Percentiles rank a stretch among this genome's conserved stretches.
Evolutionary conservation across 2,329 filamentous ascomycete species (phyloP).

Genomic region (Gnomoniopsis sp.): DNA sequence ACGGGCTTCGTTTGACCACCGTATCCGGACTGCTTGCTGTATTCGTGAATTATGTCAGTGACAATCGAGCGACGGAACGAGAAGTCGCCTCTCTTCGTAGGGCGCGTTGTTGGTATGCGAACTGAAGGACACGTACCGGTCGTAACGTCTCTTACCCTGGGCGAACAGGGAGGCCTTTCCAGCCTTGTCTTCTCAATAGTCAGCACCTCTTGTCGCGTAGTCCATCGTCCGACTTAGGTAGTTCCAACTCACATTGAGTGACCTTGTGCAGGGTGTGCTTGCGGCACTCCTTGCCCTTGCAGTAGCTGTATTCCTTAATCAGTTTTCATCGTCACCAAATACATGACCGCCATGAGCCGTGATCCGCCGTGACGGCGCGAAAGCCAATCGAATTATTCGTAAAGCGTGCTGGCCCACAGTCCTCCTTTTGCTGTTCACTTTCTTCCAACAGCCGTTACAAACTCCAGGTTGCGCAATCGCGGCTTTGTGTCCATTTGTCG

Average conservation of each 20-base stretch:
- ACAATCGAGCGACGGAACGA: not conserved
- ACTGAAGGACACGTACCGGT: constrained; percentile 46
- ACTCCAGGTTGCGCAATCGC: not conserved
- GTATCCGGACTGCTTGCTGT: constrained; percentile 63
- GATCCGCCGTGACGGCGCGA: constrained; percentile 3
- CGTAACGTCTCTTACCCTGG: constrained; percentile 99
- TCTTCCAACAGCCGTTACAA: not conserved
- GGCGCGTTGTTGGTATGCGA: not conserved
- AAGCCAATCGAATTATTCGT: constrained; percentile 42
- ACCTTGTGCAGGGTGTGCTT: constrained; percentile 79
- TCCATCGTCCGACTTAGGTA: not conserved
- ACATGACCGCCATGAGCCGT: no score
- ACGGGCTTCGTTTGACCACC: constrained; percentile 99
- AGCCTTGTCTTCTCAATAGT: constrained; percentile 59
- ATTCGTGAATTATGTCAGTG: constrained; percentile 4
- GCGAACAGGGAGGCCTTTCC: constrained; percentile 36
- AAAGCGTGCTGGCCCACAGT: not conserved
- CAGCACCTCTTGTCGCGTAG: not conserved
- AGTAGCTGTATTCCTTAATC: constrained; percentile 47
- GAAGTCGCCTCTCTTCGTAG: not conserved
- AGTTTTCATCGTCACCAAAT: not conserved
- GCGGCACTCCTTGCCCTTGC: constrained; percentile 80
- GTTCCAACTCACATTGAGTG: constrained; percentile 56
- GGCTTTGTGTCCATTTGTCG: not conserved
- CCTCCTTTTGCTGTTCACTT: not conserved